phyloP scores from a whole-genome alignment of 345 rosid species.

The Sisymbrium irio region DNA sequence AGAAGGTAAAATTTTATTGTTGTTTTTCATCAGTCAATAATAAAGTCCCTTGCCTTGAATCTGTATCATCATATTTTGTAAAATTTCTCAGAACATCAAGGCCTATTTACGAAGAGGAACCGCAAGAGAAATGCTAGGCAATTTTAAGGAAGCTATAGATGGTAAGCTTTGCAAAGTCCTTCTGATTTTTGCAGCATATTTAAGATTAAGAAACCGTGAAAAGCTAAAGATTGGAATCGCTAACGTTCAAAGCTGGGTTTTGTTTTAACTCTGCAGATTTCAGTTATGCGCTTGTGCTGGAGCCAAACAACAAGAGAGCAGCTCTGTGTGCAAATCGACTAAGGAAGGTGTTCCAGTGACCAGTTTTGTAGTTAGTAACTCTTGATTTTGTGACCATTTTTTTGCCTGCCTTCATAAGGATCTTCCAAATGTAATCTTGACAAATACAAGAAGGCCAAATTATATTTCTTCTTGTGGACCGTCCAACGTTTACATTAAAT shows the following conservation, averaged over 20 bases:
- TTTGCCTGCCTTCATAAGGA: not conserved
- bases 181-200: not conserved
- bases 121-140: conserved; percentile 80
- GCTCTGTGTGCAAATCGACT: conserved; percentile 65
- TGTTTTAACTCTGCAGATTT: conserved; percentile 54
- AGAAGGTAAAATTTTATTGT: not conserved
- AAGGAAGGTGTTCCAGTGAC: conserved; percentile 46
- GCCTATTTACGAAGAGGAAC: not conserved
- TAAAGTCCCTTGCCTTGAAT: not conserved
- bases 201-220: not conserved
- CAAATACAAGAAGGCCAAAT: too few relatives aligned
- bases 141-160: conserved; percentile 74
- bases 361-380: not conserved
- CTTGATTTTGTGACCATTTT: not conserved
- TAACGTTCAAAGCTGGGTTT: not conserved
- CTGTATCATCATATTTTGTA: not conserved
- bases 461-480: too few relatives aligned
- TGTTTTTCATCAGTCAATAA: not conserved
- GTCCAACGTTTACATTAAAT: too few relatives aligned
- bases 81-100: not conserved
- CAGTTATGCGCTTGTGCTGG: conserved; percentile 71
- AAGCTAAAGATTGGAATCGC: not conserved
- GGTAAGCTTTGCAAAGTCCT: conserved; percentile 40
- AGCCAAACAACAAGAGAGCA: conserved; percentile 91
- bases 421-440: not conserved